Evolutionary conservation across 441 rosid species (phyloP).

Genomic region (Biscutella laevigata): DNA sequence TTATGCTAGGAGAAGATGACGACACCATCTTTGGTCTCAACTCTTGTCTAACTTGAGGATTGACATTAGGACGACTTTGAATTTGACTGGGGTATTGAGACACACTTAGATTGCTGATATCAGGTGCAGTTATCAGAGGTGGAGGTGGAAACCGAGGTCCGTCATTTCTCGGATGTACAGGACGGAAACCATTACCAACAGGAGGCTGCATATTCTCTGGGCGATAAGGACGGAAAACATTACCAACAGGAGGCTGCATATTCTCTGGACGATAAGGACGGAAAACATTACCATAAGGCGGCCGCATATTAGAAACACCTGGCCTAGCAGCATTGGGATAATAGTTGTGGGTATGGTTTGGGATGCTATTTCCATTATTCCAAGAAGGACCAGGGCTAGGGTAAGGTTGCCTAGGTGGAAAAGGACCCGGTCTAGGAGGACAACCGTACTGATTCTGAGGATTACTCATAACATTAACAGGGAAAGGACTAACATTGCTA

Average conservation of each 20-base stretch:
- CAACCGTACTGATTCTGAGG: slow-evolving; percentile 33
- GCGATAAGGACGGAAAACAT: slow-evolving; percentile 40
- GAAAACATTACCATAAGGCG: slow-evolving; percentile 29
- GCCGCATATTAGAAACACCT: slow-evolving; percentile 33
- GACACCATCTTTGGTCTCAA: slow-evolving; percentile 28
- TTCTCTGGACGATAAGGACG: slow-evolving; percentile 36
- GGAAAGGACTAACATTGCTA: slow-evolving; percentile 25
- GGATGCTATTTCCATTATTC: slow-evolving; percentile 30
- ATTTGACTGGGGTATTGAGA: slow-evolving; percentile 31
- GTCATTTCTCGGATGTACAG: slow-evolving; percentile 34
- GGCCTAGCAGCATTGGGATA: slow-evolving; percentile 35
- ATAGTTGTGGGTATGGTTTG: slow-evolving; percentile 32
- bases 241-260: slow-evolving; percentile 24
- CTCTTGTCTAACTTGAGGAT: slow-evolving; percentile 34
- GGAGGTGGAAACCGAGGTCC: slow-evolving; percentile 31
- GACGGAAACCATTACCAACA: no score
- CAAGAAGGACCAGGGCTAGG: slow-evolving; percentile 30
- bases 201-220: no score
- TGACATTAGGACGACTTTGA: slow-evolving; percentile 34
- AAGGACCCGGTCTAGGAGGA: slow-evolving; percentile 32
- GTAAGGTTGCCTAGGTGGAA: slow-evolving; percentile 32
- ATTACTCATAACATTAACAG: slow-evolving; percentile 25
- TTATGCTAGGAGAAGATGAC: slow-evolving; percentile 27
- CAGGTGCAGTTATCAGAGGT: slow-evolving; percentile 33
- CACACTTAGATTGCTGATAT: slow-evolving; percentile 40